Conservation (phyloP, 306 rosid species). For the Vigna reflexopilosa region DNA sequence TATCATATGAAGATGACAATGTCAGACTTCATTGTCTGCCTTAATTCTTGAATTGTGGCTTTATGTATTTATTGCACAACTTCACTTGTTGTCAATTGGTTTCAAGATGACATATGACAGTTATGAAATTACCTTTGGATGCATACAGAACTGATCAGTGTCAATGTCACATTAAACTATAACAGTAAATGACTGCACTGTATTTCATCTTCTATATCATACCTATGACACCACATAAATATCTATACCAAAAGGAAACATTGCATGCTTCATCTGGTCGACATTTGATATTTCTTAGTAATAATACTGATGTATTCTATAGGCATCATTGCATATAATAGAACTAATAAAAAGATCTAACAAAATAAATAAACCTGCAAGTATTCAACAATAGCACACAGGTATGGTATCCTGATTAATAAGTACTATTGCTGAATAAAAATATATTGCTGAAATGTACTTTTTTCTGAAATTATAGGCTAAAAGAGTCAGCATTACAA, state of each 20-base stretch:
- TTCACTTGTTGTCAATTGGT: too few relatives aligned
- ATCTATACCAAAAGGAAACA: slow-evolving; percentile 34
- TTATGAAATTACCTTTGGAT: slow-evolving; percentile 31
- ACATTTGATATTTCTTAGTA: neutral
- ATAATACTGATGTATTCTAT: slow-evolving; percentile 10
- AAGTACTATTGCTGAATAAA: neutral
- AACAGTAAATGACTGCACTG: neutral
- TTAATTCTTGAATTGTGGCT: too few relatives aligned
- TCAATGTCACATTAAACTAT: slow-evolving; percentile 32
- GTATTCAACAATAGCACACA: slow-evolving; percentile 8
- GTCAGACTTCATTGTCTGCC: too few relatives aligned
- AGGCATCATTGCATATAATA: slow-evolving; percentile 14
- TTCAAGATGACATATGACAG: too few relatives aligned
- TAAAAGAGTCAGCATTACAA: slow-evolving; percentile 20
- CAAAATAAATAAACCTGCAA: slow-evolving; percentile 21
- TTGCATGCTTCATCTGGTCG: neutral
- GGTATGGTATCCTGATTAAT: slow-evolving; percentile 27
- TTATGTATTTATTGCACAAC: too few relatives aligned
- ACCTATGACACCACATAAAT: slow-evolving; percentile 15
- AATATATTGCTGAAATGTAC: slow-evolving; percentile 5
- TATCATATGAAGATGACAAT: too few relatives aligned
- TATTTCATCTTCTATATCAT: slow-evolving; percentile 30
- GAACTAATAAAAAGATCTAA: slow-evolving; percentile 27
- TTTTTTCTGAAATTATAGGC: neutral
- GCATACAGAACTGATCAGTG: slow-evolving; percentile 27